phyloP scores from a whole-genome alignment of 805 yeast species.

The Saturnispora diversa region DNA sequence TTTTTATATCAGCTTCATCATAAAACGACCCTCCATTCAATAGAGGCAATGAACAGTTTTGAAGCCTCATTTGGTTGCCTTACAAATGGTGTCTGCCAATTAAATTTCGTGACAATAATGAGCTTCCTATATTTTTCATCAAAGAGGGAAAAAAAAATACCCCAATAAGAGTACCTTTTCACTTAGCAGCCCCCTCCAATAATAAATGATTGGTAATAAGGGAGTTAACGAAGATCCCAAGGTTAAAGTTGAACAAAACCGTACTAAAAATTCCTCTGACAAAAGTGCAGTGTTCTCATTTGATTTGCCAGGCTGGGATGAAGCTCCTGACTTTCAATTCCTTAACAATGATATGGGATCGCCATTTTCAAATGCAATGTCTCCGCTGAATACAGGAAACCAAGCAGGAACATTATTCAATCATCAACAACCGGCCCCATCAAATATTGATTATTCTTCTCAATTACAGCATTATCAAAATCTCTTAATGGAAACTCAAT shows the following conservation, averaged over 20 bases:
- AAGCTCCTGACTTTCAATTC: slow-evolving; percentile 25
- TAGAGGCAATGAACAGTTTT: not conserved
- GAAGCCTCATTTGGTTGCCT: not conserved
- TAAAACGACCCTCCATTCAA: no score
- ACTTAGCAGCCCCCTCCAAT: no score
- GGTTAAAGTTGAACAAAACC: no score
- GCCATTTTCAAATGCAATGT: slow-evolving; percentile 18
- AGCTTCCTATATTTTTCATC: no score
- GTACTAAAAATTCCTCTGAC: no score
- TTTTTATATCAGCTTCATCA: no score
- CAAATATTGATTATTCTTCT: slow-evolving; percentile 26
- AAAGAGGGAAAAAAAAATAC: not conserved
- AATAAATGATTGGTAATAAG: no score
- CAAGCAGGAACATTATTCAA: no score
- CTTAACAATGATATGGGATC: slow-evolving; percentile 15
- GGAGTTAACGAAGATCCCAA: not conserved
- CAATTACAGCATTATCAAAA: slow-evolving; percentile 31
- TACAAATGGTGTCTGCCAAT: not conserved
- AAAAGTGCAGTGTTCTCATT: slow-evolving; percentile 13
- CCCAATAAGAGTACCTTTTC: no score
- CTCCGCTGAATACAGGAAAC: slow-evolving; percentile 21
- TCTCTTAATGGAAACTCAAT: slow-evolving; percentile 26
- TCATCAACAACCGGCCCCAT: slow-evolving; percentile 15
- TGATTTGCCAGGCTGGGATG: slow-evolving; percentile 27
- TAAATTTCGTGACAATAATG: not conserved